Evolutionary conservation across 2,329 filamentous ascomycete genomes (phyloP), one percentile per base, ranked within the genome.

Genomic region (Botrytis tulipae): DNA sequence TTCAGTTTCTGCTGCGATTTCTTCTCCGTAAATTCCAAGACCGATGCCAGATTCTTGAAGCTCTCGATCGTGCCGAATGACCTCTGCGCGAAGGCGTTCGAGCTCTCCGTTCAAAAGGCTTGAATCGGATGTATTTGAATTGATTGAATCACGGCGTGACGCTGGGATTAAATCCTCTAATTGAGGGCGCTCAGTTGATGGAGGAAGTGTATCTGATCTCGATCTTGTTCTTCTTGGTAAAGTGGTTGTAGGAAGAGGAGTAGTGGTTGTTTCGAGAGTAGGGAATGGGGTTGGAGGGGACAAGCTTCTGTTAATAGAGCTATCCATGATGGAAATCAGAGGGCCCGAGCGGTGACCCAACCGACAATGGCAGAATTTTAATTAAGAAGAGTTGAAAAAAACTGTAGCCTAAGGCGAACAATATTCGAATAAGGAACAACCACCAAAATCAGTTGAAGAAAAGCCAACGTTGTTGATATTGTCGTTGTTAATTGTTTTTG

Each of bases 291-390:
- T 40, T 59, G 68, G 68, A 70, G 42, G 68, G 40, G 54, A 44
- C 7, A 37, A 29, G 25, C 68, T 62, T 44, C 68, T 70, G 67
- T 32, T 14, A 37, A 42, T 12, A 46, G 29, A 35, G 54, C 29
- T 44, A 60, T 70, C 68, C 54, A 70, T 61, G 40, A 46, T 60
- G 68, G 16, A 29, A 57, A 57, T 57, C 51, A 29, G 14, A 29
- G n/a, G 51, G 46, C 25, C 32, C 51, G 68, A 70, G 68, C 68
- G 68, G 68, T 70, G 37, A 48, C 59, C 6, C 29, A 61, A 70
- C 54, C 59, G 54, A 63, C 32, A 42, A 48, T 70, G 68, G 54
- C 54, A 70, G 57, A 70, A 61, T 29, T 60, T 12, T n/a, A 14
- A n/a, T 44, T 66, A n/a, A 35, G 35, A 37, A 32, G 20, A 35